Evolutionary conservation across 768 basidiomycete species (phyloP).

Genomic region (Tulasnella sp.): DNA sequence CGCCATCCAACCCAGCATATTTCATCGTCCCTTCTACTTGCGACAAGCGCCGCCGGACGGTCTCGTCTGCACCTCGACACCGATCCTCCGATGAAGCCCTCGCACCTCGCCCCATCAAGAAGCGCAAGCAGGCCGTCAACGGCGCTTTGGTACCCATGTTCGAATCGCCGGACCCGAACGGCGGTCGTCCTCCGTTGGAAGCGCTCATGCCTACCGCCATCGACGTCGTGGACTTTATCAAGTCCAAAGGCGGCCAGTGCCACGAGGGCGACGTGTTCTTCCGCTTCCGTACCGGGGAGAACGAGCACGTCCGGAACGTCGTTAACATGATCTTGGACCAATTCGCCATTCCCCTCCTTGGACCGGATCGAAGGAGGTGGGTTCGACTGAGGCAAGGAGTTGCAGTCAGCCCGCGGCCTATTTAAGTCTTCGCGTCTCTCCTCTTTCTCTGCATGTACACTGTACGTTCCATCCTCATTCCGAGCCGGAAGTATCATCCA

Average conservation of each 20-base stretch:
- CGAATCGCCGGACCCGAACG: background rate
- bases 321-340: slow-evolving; percentile 19
- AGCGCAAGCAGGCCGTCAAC: slow-evolving; percentile 13
- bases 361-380: slow-evolving; percentile 19
- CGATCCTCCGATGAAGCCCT: background rate
- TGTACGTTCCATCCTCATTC: background rate
- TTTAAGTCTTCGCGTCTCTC: background rate
- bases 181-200: background rate
- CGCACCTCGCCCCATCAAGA: slow-evolving; percentile 12
- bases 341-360: slow-evolving; percentile 7
- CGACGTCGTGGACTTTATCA: slow-evolving; percentile 25
- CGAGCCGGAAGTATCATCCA: too few relatives aligned
- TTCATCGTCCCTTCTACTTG: slow-evolving; percentile 23
- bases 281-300: slow-evolving; percentile 23
- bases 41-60: slow-evolving; percentile 11
- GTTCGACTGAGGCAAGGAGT: slow-evolving; percentile 13
- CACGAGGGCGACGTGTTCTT: slow-evolving; percentile 24
- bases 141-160: background rate
- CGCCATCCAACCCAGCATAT: slow-evolving; percentile 24
- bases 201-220: slow-evolving; percentile 24
- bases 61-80: background rate
- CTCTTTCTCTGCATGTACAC: background rate
- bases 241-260: slow-evolving; percentile 10
- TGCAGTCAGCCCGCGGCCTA: background rate
- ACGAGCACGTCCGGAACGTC: slow-evolving; percentile 16